Base-by-base conservation (phyloP, 345 rosid genomes). In the Camelina hispida region DNA sequence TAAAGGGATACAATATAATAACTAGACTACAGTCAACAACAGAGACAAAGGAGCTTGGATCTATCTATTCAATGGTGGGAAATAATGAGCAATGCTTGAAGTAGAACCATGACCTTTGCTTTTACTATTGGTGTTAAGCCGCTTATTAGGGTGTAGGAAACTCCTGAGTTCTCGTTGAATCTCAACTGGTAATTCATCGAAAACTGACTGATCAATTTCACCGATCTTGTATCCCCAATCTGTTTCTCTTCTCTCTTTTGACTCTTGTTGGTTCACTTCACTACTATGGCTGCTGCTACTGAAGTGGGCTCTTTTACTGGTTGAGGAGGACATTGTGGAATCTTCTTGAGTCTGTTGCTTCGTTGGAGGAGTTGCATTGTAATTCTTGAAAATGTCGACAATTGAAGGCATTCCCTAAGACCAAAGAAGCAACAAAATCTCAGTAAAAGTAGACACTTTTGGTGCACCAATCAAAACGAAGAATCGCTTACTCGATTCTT, bases 121-220 rank as follows among this genome's bases (percentile, higher is more conserved):
- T 80, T 83, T 93, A 22, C 60, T 20, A 20, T 20, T 88, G 0
- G 12, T 4, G 23, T 68, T 78, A 37, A 74, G 69, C 50, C 76
- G 85, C 72, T 88, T 88, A 14, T 20, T 85, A 16, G 90, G 90
- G 3, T 80, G 84, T 44, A 89, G 52, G 87, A 87, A 87, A 23
- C 81, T 79, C 65, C 78, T 76, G 53, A 89, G 57, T 68, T 94
- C 98, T 23, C 78, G 81, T 83, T 85, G 96, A 67, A 94, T 87
- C 80, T 88, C 93, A 10, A 28, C 68, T 0, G 98, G 98, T 40
- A 94, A 68, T 32, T 91, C 96, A 18, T 84, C 73, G 8, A 89
- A 68, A 54, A 91, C 96, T 1, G 90, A 85, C 47, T 82, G 85
- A 69, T 94, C 95, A 34, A 94, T 91, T 81, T 91, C 97, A 74